Evolutionary conservation across 1,284 basidiomycete species (phyloP), one percentile per base, ranked within the genome.

Genomic region (Stereum hirsutum): DNA sequence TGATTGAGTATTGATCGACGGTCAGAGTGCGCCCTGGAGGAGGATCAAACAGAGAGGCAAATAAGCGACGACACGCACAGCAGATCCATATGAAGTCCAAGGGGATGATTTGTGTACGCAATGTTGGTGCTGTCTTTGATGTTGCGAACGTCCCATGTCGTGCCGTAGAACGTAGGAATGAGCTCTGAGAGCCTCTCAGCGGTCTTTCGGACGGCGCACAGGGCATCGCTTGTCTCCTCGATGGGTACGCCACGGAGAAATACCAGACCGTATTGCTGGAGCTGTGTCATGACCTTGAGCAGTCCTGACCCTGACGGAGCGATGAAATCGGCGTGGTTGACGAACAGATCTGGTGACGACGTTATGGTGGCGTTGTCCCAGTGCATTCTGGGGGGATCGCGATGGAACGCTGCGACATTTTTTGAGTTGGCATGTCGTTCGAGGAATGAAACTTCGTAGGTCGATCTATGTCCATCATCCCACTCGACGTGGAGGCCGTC

Each of bases 1-100:
- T 30, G 10, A n/a, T 30, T 8, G 28, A n/a, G n/a, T 10, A 30
- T n/a, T 10, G 10, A 30, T 8, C 28, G 10, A 30, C 28, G n/a
- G n/a, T 30, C 28, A 30, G 28, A 30, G n/a, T 10, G 8, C 28
- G n/a, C 28, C 8, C 28, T 30, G 10, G n/a, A 10, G 8, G 8
- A 30, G 28, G 28, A 31, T 31, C 28, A 31, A 15, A 31, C 15
- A 31, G 15, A 11, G 28, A 11, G 5, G 21, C 10, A 17, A 20
- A 35, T 17, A 38, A 12, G 19, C n/a, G 20, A 17, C 12, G 17
- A 24, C 24, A 70, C 88, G 51, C 53, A 94, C 89, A 88, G 62
- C 0, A 96, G 65, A 64, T 98, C 94, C 86, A 93, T 92, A 58
- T 98, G 95, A 17, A 95, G 60, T 0, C 87, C 93, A 2, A 99